phyloP scores from a whole-genome alignment of 129 eudicot genomes.

The Pittosporum tobira region DNA sequence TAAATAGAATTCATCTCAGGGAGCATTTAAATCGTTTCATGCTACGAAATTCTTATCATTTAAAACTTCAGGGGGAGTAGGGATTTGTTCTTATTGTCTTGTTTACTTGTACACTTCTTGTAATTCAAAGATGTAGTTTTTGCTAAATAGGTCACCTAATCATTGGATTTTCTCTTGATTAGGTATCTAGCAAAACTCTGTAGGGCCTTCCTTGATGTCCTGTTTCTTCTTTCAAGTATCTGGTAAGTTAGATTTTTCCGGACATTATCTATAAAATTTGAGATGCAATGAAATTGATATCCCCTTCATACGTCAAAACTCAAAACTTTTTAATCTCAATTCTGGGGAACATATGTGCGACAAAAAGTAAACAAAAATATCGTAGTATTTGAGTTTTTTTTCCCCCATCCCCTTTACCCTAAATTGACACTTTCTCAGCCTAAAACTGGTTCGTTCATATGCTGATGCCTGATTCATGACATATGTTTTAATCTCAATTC shows the following conservation, averaged over 20 bases:
- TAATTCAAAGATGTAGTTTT: constrained; percentile 1
- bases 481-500: too few relatives aligned
- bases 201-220: constrained; percentile 55
- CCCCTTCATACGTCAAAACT: not conserved
- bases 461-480: too few relatives aligned
- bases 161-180: constrained; percentile 41
- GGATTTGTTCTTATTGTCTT: not conserved
- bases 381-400: too few relatives aligned
- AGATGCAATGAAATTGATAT: not conserved
- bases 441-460: too few relatives aligned
- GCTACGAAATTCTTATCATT: not conserved
- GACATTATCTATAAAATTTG: not conserved
- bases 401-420: too few relatives aligned
- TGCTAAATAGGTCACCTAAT: constrained; percentile 36
- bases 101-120: constrained; percentile 1
- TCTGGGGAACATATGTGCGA: too few relatives aligned
- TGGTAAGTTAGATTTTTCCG: constrained; percentile 37
- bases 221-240: constrained; percentile 29
- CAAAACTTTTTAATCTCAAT: not conserved
- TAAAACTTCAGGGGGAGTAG: not conserved
- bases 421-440: too few relatives aligned
- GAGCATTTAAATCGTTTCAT: not conserved
- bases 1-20: not conserved
- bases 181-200: constrained; percentile 73
- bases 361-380: too few relatives aligned